phyloP scores from a whole-genome alignment of 306 rosid genomes.

The Oxytropis ochrocephala region DNA sequence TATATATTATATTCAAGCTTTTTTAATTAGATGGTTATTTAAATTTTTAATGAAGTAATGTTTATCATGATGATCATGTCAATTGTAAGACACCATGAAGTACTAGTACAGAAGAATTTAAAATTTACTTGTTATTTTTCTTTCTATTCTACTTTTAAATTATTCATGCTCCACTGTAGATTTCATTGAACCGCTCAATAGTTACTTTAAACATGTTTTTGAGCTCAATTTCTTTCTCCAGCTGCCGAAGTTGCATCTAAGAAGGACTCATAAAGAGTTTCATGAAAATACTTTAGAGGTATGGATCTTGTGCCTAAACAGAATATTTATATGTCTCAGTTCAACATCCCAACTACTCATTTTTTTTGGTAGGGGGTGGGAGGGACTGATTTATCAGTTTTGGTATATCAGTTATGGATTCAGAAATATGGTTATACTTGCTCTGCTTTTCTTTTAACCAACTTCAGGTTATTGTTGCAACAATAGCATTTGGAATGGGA shows the following conservation, averaged over 20 bases:
- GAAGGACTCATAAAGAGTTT: slow-evolving; percentile 83
- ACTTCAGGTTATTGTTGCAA: slow-evolving; percentile 87
- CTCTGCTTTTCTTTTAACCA: slow-evolving; percentile 4
- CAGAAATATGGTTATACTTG: not conserved
- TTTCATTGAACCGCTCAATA: slow-evolving; percentile 11
- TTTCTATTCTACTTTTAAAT: not conserved
- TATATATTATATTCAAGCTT: slow-evolving; percentile 2
- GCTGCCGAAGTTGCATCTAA: slow-evolving; percentile 75
- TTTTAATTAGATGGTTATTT: slow-evolving; percentile 11
- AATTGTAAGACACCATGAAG: slow-evolving; percentile 2
- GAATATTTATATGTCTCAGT: not conserved
- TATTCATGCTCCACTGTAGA: not conserved
- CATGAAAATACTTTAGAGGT: slow-evolving; percentile 84
- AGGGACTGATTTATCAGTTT: slow-evolving; percentile 3
- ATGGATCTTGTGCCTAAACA: slow-evolving; percentile 21
- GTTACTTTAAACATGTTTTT: slow-evolving; percentile 18
- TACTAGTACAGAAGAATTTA: not conserved
- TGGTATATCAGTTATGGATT: not conserved
- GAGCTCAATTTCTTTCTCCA: slow-evolving; percentile 40
- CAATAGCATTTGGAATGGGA: slow-evolving; percentile 98
- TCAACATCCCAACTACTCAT: not conserved
- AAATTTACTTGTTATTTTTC: not conserved
- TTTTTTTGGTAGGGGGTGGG: not conserved
- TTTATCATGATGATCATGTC: slow-evolving; percentile 3
- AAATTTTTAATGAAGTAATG: not conserved